Conservation (phyloP, 768 basidiomycete genomes). For the Cystofilobasidium bisporidii region DNA sequence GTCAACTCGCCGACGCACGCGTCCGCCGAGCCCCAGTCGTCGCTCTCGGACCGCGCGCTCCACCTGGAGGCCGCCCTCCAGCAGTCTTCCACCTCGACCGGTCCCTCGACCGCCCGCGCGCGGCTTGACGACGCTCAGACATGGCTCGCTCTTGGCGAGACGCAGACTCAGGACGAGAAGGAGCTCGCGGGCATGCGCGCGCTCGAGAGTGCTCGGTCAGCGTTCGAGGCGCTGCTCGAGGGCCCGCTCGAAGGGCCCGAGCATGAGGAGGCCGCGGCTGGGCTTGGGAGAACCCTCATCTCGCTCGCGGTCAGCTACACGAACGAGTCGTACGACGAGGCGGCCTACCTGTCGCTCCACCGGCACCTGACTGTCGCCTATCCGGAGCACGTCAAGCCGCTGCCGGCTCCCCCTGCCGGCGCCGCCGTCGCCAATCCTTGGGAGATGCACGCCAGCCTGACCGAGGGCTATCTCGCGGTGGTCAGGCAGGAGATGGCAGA, state of each 20-base stretch:
- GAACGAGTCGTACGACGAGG: conserved; percentile 82
- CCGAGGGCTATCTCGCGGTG: conserved; percentile 69
- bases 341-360: conserved; percentile 71
- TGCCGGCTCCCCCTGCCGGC: conserved; percentile 29
- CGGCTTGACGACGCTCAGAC: conserved; percentile 71
- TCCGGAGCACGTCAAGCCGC: conserved; percentile 46
- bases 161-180: conserved; percentile 50
- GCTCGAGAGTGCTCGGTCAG: conserved; percentile 50
- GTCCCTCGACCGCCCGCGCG: conserved; percentile 58
- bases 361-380: conserved; percentile 66
- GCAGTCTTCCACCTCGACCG: neutral
- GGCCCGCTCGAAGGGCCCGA: conserved; percentile 26
- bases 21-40: conserved; percentile 51
- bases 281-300: neutral
- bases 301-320: conserved; percentile 88
- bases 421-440: conserved; percentile 45
- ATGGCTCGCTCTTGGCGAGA: conserved; percentile 86
- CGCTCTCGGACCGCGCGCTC: conserved; percentile 74
- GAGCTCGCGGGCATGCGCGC: conserved; percentile 43
- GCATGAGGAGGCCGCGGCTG: neutral
- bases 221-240: conserved; percentile 43
- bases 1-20: conserved; percentile 48
- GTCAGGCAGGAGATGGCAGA: conserved; percentile 72
- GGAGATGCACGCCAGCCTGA: conserved; percentile 70
- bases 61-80: conserved; percentile 79